Conservation (phyloP, 805 yeast genomes). For the Saturnispora saitoi region DNA sequence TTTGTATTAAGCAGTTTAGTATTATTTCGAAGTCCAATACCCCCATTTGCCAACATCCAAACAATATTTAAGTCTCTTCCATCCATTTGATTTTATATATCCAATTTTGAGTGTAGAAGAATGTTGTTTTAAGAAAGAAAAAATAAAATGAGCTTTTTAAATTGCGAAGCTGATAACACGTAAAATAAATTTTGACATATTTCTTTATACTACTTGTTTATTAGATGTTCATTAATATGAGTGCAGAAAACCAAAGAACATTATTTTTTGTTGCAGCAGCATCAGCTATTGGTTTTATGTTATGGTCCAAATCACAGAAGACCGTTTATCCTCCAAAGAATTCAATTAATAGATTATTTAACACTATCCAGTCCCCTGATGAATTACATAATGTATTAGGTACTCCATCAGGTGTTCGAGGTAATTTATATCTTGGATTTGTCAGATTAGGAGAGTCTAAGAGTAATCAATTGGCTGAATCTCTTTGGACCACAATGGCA, state of each 20-base stretch:
- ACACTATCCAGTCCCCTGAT: constrained; percentile 45
- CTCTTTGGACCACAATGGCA: constrained; percentile 51
- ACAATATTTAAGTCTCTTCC: neutral
- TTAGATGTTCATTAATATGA: neutral
- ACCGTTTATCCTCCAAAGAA: constrained; percentile 29
- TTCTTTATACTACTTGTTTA: no score
- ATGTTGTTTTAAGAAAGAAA: neutral
- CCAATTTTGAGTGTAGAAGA: no score
- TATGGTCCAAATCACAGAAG: neutral
- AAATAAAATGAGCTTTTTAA: constrained; percentile 4
- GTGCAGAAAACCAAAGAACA: neutral
- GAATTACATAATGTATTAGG: constrained; percentile 49
- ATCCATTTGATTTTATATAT: neutral
- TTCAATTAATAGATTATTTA: constrained; percentile 34
- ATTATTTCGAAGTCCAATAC: neutral
- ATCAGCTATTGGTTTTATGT: neutral
- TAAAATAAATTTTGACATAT: neutral
- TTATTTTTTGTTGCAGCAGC: constrained; percentile 4
- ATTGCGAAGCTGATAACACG: neutral
- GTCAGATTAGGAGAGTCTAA: constrained; percentile 56
- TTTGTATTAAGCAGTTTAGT: constrained; percentile 3
- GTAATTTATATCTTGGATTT: constrained; percentile 30
- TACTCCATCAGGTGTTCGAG: constrained; percentile 8
- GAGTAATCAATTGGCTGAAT: constrained; percentile 54
- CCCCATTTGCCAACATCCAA: neutral